Percentiles rank a stretch among this genome's conserved stretches.
Evolutionary conservation across 192 early-diverging fungal species (phyloP).

Genomic region (Pilobolus umbonatus): DNA sequence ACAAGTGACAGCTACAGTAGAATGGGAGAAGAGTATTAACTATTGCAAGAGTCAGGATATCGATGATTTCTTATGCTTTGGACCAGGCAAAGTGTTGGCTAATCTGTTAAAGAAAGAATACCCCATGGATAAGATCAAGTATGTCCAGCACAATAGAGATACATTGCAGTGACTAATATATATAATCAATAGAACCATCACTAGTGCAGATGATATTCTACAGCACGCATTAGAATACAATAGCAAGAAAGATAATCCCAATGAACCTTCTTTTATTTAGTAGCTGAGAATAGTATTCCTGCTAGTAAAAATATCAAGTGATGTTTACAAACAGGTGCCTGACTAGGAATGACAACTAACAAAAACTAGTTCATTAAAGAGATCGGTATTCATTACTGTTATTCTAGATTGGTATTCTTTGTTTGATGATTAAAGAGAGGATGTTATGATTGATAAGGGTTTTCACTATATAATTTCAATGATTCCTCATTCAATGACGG

Average conservation of each 20-base stretch:
- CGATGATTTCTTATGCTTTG: constrained; percentile 81
- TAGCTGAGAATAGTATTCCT: too few species aligned
- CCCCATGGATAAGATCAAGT: constrained; percentile 64
- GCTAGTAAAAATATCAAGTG: too few species aligned
- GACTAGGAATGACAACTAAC: too few species aligned
- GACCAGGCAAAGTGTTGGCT: constrained; percentile 81
- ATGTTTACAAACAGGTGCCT: too few species aligned
- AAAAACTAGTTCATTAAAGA: too few species aligned
- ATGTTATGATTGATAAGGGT: too few species aligned
- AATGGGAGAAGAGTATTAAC: constrained; percentile 84
- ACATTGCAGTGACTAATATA: constrained; percentile 3
- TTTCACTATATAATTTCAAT: constrained; percentile 9
- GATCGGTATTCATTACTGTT: too few species aligned
- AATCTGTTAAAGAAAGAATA: constrained; percentile 88
- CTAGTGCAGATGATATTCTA: constrained; percentile 30
- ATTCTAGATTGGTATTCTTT: background rate
- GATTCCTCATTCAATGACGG: constrained; percentile 10
- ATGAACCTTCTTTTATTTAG: background rate
- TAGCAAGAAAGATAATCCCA: background rate
- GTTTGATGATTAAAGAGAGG: background rate
- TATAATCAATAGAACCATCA: constrained; percentile 24
- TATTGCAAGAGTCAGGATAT: constrained; percentile 77
- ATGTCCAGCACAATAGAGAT: constrained; percentile 32
- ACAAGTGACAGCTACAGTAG: constrained; percentile 82
- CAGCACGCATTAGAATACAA: constrained; percentile 19